Conservation (phyloP, 164 flowering plant genomes). For the Aristolochia fimbriata region DNA sequence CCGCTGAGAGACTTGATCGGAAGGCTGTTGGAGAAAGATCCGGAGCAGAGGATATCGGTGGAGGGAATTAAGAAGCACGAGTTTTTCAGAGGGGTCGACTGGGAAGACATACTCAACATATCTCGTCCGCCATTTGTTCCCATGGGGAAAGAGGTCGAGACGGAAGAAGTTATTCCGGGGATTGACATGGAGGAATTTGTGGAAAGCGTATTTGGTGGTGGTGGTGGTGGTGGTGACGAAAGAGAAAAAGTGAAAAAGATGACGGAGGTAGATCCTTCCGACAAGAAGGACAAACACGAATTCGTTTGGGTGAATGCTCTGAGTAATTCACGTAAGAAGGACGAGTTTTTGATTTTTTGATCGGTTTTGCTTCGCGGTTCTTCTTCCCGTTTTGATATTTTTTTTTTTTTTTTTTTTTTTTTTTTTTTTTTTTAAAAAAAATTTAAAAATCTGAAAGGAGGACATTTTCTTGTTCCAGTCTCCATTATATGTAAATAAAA, state of each 20-base stretch:
- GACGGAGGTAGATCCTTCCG: background rate
- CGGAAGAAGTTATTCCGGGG: slow-evolving; percentile 21
- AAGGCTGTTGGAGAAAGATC: slow-evolving; percentile 58
- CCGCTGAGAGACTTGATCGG: slow-evolving; percentile 62
- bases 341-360: slow-evolving; percentile 15
- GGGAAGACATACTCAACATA: slow-evolving; percentile 42
- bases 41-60: slow-evolving; percentile 36
- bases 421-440: no score
- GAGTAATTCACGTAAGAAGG: background rate
- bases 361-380: no score
- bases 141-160: background rate
- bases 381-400: no score
- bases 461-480: no score
- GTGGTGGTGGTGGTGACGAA: slow-evolving; percentile 3
- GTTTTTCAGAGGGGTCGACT: slow-evolving; percentile 52
- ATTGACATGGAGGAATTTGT: slow-evolving; percentile 58
- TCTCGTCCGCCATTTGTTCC: slow-evolving; percentile 74
- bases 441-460: no score
- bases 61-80: slow-evolving; percentile 61
- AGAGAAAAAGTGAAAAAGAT: background rate
- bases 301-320: slow-evolving; percentile 13
- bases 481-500: no score
- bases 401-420: no score
- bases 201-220: slow-evolving; percentile 22
- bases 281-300: background rate